Conservation (phyloP, 768 basidiomycete species). For the Kwoniella pini region DNA sequence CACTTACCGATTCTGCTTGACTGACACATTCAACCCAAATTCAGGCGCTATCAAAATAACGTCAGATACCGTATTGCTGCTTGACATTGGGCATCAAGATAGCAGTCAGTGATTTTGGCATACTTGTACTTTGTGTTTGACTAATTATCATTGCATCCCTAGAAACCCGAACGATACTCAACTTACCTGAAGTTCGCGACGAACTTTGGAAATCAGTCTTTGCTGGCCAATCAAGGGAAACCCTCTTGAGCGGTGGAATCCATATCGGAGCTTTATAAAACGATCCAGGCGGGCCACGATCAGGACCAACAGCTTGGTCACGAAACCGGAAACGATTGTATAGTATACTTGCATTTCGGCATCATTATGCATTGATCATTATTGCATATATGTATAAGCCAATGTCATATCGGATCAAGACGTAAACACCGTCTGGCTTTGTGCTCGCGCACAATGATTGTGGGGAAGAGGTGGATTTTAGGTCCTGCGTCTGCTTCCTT, state of each 20-base stretch:
- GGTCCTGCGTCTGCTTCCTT: too few species aligned
- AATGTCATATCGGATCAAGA: too few species aligned
- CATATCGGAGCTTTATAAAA: constrained; percentile 50
- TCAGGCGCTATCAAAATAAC: constrained; percentile 41
- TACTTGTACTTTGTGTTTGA: too few species aligned
- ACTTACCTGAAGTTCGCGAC: constrained; percentile 47
- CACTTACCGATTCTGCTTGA: background rate
- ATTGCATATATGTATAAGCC: too few species aligned
- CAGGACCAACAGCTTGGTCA: background rate
- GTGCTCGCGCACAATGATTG: too few species aligned
- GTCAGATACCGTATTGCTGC: constrained; percentile 38
- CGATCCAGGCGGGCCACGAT: too few species aligned
- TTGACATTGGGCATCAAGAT: constrained; percentile 41
- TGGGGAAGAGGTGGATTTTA: too few species aligned
- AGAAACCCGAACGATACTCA: constrained; percentile 52
- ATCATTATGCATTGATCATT: too few species aligned
- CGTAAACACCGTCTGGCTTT: too few species aligned
- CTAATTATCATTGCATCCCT: too few species aligned
- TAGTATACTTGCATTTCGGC: too few species aligned
- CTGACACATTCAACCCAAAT: background rate
- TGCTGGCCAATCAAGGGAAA: constrained; percentile 34
- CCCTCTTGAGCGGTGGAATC: constrained; percentile 36
- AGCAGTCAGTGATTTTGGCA: constrained; percentile 42
- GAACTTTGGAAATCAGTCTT: constrained; percentile 53
- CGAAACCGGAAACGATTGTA: too few species aligned